phyloP scores from a whole-genome alignment of 805 yeast genomes.

The Schizosaccharomyces japonicus region DNA sequence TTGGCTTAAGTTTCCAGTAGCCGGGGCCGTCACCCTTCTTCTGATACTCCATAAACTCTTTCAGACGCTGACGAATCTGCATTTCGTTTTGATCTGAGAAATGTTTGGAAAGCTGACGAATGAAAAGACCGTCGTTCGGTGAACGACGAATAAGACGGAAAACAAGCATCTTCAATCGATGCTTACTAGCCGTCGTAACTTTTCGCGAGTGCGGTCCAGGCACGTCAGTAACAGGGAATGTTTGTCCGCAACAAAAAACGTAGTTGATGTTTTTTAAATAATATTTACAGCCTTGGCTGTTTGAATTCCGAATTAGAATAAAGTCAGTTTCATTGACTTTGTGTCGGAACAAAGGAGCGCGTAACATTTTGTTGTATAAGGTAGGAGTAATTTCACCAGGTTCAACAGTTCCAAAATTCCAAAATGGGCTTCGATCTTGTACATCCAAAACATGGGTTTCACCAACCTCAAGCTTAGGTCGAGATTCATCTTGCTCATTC shows the following conservation, averaged over 20 bases:
- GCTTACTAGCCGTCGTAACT: constrained; percentile 78
- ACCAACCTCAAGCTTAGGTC: constrained; percentile 76
- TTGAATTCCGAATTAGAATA: constrained; percentile 52
- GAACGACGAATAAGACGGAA: constrained; percentile 60
- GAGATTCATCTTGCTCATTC: constrained; percentile 50
- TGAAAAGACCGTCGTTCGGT: constrained; percentile 50
- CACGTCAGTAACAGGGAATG: constrained; percentile 76
- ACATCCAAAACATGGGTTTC: constrained; percentile 92
- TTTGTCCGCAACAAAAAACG: constrained; percentile 72
- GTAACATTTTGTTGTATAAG: constrained; percentile 62
- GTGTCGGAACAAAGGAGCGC: constrained; percentile 86
- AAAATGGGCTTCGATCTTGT: constrained; percentile 87
- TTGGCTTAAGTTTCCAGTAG: constrained; percentile 64
- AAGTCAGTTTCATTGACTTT: constrained; percentile 62
- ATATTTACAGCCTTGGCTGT: constrained; percentile 38
- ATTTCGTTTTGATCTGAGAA: constrained; percentile 94
- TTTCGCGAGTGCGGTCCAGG: constrained; percentile 96
- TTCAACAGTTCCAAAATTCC: constrained; percentile 95
- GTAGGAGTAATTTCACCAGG: constrained; percentile 88
- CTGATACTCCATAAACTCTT: constrained; percentile 95
- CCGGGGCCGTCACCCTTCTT: constrained; percentile 87
- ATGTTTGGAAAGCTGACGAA: constrained; percentile 69
- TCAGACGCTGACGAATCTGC: constrained; percentile 84
- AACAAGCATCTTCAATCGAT: constrained; percentile 79
- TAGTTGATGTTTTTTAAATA: constrained; percentile 46